These are phyloP conservation scores for Tirmania nivea DNA, from an alignment of 495 filamentous ascomycete genomes.

Conservation along the genomic window DNA sequence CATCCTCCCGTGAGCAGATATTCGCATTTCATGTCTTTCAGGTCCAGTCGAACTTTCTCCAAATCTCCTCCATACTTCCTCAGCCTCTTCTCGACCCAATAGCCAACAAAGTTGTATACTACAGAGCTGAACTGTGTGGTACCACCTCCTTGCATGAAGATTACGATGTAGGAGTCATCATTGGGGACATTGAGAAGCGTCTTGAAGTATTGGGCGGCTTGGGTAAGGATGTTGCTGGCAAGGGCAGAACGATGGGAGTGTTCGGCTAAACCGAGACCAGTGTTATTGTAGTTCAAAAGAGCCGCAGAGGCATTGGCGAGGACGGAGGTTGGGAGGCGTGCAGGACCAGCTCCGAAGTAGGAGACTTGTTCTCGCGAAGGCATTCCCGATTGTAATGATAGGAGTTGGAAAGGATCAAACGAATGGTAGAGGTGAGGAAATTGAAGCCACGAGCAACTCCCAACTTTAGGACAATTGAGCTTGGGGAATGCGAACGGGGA, in stretches of 20 bases:
- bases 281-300: conserved; percentile 62
- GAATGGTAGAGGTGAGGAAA: too few relatives aligned
- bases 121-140: conserved; percentile 22
- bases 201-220: conserved; percentile 10
- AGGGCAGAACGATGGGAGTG: conserved; percentile 73
- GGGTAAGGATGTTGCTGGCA: conserved; percentile 36
- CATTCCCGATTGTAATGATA: conserved; percentile 20
- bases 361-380: conserved; percentile 39
- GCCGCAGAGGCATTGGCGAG: conserved; percentile 50
- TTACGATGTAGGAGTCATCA: conserved; percentile 10
- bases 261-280: conserved; percentile 61
- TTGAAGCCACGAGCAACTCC: too few relatives aligned
- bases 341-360: conserved; percentile 77
- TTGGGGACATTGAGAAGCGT: conserved; percentile 15
- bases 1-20: conserved; percentile 87
- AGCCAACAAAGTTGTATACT: conserved; percentile 33
- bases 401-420: too few relatives aligned
- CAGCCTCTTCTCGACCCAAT: conserved; percentile 53
- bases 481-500: too few relatives aligned
- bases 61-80: conserved; percentile 22
- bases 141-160: conserved; percentile 35
- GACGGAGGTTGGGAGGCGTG: conserved; percentile 55
- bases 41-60: conserved; percentile 34
- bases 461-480: too few relatives aligned
- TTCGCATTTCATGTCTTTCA: conserved; percentile 51